Conservation (phyloP, 2,329 filamentous ascomycete genomes). For the Diaporthe sp. region DNA sequence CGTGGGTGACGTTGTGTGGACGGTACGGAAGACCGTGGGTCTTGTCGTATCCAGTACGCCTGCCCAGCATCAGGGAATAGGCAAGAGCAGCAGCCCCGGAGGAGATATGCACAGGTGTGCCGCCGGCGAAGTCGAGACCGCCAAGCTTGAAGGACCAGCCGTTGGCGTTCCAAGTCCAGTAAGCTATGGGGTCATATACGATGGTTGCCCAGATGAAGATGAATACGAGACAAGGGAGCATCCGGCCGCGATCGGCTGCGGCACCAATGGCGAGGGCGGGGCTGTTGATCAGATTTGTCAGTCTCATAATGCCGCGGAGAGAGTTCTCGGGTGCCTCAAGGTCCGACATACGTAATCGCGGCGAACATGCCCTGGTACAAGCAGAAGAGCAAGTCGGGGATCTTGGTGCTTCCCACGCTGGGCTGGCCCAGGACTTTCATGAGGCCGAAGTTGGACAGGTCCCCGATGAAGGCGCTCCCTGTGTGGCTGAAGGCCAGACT, state of each 20-base stretch:
- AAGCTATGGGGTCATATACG: conserved; percentile 80
- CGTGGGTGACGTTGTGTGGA: conserved; percentile 81
- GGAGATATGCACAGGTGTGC: conserved; percentile 81
- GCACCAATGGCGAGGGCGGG: conserved; percentile 72
- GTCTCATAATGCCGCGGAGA: neutral
- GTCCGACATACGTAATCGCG: conserved; percentile 80
- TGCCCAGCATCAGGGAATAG: conserved; percentile 80
- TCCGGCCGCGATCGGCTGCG: conserved; percentile 72
- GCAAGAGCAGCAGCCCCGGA: conserved; percentile 80
- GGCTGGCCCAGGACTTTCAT: conserved; percentile 82
- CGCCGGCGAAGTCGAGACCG: conserved; percentile 81
- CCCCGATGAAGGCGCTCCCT: conserved; percentile 82
- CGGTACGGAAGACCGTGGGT: conserved; percentile 75
- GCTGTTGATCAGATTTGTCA: conserved; percentile 48
- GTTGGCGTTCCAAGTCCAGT: conserved; percentile 83
- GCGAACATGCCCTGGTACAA: conserved; percentile 93
- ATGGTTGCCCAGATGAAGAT: conserved; percentile 80
- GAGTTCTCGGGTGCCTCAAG: neutral
- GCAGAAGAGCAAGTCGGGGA: conserved; percentile 88
- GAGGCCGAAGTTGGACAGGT: conserved; percentile 85
- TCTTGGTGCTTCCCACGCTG: conserved; percentile 76
- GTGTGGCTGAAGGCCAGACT: conserved; percentile 87
- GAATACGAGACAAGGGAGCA: conserved; percentile 73
- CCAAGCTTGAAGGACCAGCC: conserved; percentile 80
- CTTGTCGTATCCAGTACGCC: conserved; percentile 73